Conservation (phyloP, 306 rosid genomes). For the Quercus wislizeni region DNA sequence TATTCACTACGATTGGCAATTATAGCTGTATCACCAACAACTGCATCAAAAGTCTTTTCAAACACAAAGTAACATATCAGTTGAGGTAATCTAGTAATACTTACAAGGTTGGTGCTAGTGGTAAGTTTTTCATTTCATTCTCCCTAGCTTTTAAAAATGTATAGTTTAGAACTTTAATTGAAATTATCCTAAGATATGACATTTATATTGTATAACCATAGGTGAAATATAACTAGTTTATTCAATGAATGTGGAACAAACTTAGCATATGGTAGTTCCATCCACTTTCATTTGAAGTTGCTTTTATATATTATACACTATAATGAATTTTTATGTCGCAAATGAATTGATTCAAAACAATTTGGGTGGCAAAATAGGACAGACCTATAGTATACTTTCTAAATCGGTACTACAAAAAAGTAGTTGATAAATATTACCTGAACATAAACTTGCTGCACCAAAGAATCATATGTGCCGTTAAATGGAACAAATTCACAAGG, state of each 20-base stretch:
- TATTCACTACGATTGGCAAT: not conserved
- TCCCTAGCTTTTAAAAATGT: too few relatives aligned
- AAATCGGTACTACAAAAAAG: not conserved
- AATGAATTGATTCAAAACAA: not conserved
- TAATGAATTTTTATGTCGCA: not conserved
- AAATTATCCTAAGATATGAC: not conserved
- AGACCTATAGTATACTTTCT: not conserved
- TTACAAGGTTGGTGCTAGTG: not conserved
- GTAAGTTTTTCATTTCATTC: too few relatives aligned
- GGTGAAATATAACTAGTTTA: too few relatives aligned
- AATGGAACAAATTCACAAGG: conserved; percentile 2
- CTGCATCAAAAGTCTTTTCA: conserved; percentile 1
- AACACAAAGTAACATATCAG: not conserved
- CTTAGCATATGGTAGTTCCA: too few relatives aligned
- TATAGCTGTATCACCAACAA: not conserved
- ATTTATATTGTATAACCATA: too few relatives aligned
- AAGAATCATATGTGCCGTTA: not conserved
- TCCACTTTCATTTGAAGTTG: too few relatives aligned
- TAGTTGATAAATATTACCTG: not conserved
- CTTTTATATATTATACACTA: not conserved
- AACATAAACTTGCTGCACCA: conserved; percentile 7
- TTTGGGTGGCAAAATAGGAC: not conserved
- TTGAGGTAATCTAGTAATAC: not conserved
- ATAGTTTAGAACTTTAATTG: too few relatives aligned
- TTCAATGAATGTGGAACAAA: too few relatives aligned